Evolutionary conservation across 495 filamentous ascomycete species (phyloP), one percentile per base, ranked within the genome.

Genomic region (Penicillium manginii): DNA sequence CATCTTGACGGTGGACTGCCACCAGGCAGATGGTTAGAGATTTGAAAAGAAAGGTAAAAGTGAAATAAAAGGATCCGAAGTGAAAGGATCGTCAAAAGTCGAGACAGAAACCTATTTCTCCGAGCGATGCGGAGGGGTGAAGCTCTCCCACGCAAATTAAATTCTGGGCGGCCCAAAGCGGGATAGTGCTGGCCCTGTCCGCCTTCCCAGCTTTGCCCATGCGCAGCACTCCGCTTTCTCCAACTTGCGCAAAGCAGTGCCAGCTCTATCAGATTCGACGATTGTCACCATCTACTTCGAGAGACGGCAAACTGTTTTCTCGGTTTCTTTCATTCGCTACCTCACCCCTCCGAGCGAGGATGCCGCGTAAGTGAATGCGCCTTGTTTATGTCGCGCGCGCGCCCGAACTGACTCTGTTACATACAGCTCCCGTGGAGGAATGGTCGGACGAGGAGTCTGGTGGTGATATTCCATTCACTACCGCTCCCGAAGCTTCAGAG

Each of bases 1-100:
- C 84, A 86, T 86, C 39, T 78, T 84, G 72, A 79, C 73, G 64
- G 64, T 66, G 63, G 63, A 69, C 62, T 73, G 69, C 73, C 68
- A 68, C 56, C 58, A 58, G 74, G 67, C 69, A 68, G 68, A 50
- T 59, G 54, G 62, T 53, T 19, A 35, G 63, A 33, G 7, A n/a
- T 50, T 45, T 54, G 18, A 52, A 59, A 62, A 49, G 54, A 23
- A 54, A 51, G 19, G 40, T 17, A 33, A 63, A 57, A 15, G 26
- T 23, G 42, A 40, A 60, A 58, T 26, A 8, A 64, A 31, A 46
- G 21, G 57, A 48, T 19, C 56, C 60, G 43, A 57, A 58, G 26
- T 26, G 11, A 64, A 32, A 43, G 21, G 57, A 48, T 19, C 56
- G 61, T 29, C 26, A 29, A 39, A 57, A 58, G 55, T 57, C 46